Evolutionary conservation across 495 filamentous ascomycete species (phyloP), one percentile per base, ranked within the genome.

Genomic region (Xylaria nigripes): DNA sequence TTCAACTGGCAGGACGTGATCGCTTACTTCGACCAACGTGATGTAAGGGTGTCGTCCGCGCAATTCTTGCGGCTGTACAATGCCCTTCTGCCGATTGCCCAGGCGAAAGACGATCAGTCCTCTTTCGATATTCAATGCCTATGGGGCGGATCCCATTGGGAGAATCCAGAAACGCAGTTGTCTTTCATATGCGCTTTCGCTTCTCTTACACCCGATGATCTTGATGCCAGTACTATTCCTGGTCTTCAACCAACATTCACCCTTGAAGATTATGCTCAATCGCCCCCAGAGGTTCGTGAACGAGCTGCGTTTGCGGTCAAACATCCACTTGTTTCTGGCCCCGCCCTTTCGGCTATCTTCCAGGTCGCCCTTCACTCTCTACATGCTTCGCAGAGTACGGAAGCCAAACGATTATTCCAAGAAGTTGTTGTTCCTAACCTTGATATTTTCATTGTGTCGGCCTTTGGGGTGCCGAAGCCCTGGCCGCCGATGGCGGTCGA

Each of bases 71-170:
- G 79, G 25, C 68, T 99, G 12, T 92, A 89, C 67, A 75, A 84
- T 49, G 86, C 85, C 16, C 73, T 99, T 23, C 71, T 87, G 25
- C 82, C 82, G 1, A 72, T 87, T 50, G 86, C 87, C 34, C 73
- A 70, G 43, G 44, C 58, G 12, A 59, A 59, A 29, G 56, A 62
- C 19, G 81, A 85, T 22, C 78, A 84, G 16, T 59, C 55, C 19
- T 53, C 55, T 18, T 69, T 81, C 63, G 84, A 95, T 68, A 81
- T 96, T 43, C 86, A 95, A 67, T 80, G 76, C 34, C 77, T 99
- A 22, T 97, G 92, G 93, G 89, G 90, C 54, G 92, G 90, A 30
- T 54, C 64, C 22, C 77, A 83, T 43, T 97, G 94, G 93, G 80
- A 87, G 45, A 77, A 94, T 49, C 79, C 83, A 18, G 81, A 90